A percentile compares a stretch with the other conserved stretches of the same genome.
Conservation (phyloP, 208 protist genomes). For the Leishmania lainsoni region DNA sequence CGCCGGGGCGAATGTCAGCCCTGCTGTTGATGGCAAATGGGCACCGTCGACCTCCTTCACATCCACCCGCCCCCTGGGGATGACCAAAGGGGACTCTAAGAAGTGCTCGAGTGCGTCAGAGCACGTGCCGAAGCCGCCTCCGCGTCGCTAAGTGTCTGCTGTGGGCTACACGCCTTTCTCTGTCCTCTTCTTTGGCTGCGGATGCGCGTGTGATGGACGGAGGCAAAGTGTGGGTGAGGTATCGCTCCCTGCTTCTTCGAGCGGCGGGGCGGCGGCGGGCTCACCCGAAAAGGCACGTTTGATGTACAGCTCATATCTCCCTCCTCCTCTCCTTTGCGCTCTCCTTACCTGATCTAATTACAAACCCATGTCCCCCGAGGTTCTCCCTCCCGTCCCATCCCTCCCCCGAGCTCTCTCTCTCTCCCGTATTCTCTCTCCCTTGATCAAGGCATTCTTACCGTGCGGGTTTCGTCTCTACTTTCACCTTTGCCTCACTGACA, state of each 20-base stretch:
- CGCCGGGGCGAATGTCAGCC: neutral
- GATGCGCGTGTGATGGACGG: neutral
- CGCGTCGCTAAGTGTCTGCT: neutral
- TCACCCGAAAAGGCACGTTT: neutral
- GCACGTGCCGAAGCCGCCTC: constrained; percentile 12
- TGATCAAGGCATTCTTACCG: neutral
- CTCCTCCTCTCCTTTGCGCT: neutral
- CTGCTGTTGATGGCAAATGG: neutral
- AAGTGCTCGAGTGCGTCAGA: neutral
- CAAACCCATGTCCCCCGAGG: neutral
- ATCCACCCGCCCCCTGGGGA: too few species aligned
- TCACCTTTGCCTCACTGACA: neutral
- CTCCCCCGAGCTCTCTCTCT: neutral
- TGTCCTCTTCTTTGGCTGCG: neutral
- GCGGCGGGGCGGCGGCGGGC: neutral
- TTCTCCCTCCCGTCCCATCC: neutral
- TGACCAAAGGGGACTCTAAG: neutral
- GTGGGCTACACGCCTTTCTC: neutral
- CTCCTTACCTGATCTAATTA: neutral
- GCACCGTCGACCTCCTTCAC: neutral
- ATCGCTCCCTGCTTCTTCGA: neutral
- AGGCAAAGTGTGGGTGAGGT: neutral
- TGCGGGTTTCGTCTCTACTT: neutral
- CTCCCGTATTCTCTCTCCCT: neutral
- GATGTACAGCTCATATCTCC: constrained; percentile 7